A percentile compares a stretch with the other conserved stretches of the same genome.
These are phyloP conservation scores for Akanthomyces lecanii DNA, from an alignment of 2,329 filamentous ascomycete genomes.

Conservation along the genomic window DNA sequence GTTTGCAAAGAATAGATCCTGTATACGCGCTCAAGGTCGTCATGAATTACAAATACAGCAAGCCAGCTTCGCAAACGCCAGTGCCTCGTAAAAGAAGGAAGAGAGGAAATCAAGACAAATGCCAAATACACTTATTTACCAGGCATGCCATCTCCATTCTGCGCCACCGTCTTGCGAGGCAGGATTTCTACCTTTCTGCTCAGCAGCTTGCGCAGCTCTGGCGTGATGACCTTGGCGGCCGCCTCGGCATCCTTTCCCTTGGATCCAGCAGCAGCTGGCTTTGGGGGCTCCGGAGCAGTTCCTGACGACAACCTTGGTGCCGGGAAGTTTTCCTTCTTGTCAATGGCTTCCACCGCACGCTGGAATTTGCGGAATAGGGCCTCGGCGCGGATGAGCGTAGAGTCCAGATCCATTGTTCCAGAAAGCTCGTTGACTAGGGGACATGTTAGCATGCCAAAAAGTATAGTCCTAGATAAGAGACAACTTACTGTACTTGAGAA, in stretches of 20 bases:
- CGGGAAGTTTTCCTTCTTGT: constrained; percentile 86
- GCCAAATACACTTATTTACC: constrained; percentile 20
- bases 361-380: constrained; percentile 84
- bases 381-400: constrained; percentile 83
- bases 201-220: constrained; percentile 51
- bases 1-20: not conserved
- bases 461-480: not conserved
- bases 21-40: not conserved
- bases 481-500: constrained; percentile 83
- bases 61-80: not conserved
- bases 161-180: constrained; percentile 33
- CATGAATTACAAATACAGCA: not conserved
- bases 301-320: constrained; percentile 32
- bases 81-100: not conserved
- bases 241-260: constrained; percentile 38
- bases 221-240: constrained; percentile 45
- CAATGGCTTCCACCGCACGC: constrained; percentile 81
- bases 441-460: not conserved
- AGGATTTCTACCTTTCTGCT: constrained; percentile 45
- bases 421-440: constrained; percentile 87
- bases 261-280: constrained; percentile 19
- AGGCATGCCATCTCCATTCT: constrained; percentile 35
- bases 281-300: not conserved
- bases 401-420: constrained; percentile 83
- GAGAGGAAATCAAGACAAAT: too few species aligned